Percentiles rank a stretch among this genome's conserved stretches.
Conservation (phyloP, 2,329 filamentous ascomycete genomes). For the Nemania sp. region DNA sequence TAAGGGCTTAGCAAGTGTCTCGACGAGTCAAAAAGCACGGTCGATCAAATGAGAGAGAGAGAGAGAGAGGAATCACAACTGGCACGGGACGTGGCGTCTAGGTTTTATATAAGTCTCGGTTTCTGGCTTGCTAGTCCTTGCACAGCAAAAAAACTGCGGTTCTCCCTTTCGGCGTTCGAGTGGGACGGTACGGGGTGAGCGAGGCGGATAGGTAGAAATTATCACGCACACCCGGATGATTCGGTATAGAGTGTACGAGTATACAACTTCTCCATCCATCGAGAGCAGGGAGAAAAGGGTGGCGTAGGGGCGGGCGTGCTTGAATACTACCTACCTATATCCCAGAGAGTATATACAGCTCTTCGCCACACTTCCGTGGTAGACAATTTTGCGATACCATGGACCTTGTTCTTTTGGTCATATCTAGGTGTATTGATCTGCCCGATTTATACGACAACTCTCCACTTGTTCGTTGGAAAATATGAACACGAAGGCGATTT, state of each 20-base stretch:
- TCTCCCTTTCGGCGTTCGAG: not conserved
- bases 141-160: not conserved
- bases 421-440: slow-evolving; percentile 2
- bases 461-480: not conserved
- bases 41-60: not conserved
- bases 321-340: slow-evolving; percentile 2
- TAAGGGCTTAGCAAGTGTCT: not conserved
- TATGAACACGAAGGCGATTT: not conserved
- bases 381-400: not conserved
- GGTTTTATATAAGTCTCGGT: slow-evolving; percentile 1
- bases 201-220: not conserved
- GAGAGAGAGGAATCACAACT: not conserved
- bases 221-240: not conserved
- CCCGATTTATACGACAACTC: not conserved
- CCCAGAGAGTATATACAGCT: not conserved
- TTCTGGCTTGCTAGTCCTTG: not conserved
- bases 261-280: not conserved
- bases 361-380: not conserved
- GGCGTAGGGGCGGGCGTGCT: too few species aligned
- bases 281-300: too few species aligned
- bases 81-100: slow-evolving; percentile 9
- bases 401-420: not conserved
- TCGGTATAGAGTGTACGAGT: not conserved
- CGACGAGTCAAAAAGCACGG: not conserved
- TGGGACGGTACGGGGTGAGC: not conserved